Conservation (phyloP, 2,329 filamentous ascomycete genomes). For the Phyllosticta capitalensis region DNA sequence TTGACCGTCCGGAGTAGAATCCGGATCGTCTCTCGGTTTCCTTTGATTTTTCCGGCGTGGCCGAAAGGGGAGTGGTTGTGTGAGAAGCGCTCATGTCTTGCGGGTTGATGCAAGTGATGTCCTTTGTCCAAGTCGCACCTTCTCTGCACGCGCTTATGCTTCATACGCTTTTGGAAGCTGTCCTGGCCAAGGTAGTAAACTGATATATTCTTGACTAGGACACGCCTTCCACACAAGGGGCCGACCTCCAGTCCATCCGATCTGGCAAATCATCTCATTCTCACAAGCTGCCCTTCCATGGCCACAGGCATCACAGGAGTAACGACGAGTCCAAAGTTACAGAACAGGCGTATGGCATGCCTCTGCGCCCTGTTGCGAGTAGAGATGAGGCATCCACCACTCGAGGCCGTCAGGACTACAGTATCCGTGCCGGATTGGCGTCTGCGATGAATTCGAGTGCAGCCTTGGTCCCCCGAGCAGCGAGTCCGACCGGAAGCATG, state of each 20-base stretch:
- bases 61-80: neutral
- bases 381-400: conserved; percentile 61
- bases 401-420: conserved; percentile 29
- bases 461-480: conserved; percentile 51
- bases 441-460: conserved; percentile 43
- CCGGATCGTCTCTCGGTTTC: neutral
- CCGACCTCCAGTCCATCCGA: conserved; percentile 26
- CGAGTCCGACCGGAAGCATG: conserved; percentile 73
- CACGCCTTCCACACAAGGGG: conserved; percentile 11
- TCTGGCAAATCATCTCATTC: conserved; percentile 48
- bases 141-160: neutral
- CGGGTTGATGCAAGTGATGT: neutral
- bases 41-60: neutral
- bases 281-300: conserved; percentile 54
- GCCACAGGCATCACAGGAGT: conserved; percentile 59
- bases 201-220: conserved; percentile 1
- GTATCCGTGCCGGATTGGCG: conserved; percentile 39
- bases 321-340: conserved; percentile 45
- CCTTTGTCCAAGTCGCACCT: neutral
- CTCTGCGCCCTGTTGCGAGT: conserved; percentile 62
- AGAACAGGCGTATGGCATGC: conserved; percentile 32
- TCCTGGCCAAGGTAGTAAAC: neutral
- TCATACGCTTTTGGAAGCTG: neutral
- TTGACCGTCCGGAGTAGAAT: neutral
- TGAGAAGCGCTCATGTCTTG: neutral